Conservation (phyloP, 2,329 filamentous ascomycete genomes). For the Pseudopyricularia cyperi region DNA sequence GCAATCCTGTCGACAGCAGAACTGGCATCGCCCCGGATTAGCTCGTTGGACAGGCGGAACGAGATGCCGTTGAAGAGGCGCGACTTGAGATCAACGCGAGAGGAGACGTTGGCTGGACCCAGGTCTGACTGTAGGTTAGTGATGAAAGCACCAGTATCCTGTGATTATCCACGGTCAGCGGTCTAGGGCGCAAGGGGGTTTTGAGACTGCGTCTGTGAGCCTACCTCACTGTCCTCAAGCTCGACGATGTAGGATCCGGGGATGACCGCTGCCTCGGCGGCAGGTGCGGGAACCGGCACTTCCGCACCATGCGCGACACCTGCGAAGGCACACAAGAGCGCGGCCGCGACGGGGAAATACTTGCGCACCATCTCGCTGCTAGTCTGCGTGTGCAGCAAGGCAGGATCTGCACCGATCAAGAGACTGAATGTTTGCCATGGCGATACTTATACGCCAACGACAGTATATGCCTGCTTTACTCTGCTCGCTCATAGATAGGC, state of each 20-base stretch:
- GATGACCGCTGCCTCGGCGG: background rate
- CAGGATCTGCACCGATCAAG: no score
- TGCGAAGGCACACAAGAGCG: background rate
- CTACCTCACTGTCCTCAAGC: background rate
- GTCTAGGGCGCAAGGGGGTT: background rate
- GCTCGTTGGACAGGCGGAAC: conserved; percentile 4
- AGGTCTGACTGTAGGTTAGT: background rate
- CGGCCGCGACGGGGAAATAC: background rate
- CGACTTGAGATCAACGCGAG: conserved; percentile 4
- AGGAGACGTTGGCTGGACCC: background rate
- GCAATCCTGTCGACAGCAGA: conserved; percentile 3
- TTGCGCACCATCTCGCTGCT: background rate
- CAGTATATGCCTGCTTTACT: no score
- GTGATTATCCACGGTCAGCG: background rate
- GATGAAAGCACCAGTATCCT: background rate
- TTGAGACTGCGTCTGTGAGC: background rate
- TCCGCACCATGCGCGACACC: background rate
- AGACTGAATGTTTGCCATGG: no score
- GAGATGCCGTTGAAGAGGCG: conserved; percentile 8
- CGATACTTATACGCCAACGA: no score
- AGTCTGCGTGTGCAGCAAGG: no score
- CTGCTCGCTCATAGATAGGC: no score
- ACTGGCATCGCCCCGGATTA: background rate
- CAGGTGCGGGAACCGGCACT: background rate
- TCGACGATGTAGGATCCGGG: conserved; percentile 1